Percentiles rank a stretch among this genome's conserved stretches.
These are phyloP conservation scores for Suillus occidentalis DNA, from an alignment of 768 basidiomycete genomes.

Conservation along the genomic window DNA sequence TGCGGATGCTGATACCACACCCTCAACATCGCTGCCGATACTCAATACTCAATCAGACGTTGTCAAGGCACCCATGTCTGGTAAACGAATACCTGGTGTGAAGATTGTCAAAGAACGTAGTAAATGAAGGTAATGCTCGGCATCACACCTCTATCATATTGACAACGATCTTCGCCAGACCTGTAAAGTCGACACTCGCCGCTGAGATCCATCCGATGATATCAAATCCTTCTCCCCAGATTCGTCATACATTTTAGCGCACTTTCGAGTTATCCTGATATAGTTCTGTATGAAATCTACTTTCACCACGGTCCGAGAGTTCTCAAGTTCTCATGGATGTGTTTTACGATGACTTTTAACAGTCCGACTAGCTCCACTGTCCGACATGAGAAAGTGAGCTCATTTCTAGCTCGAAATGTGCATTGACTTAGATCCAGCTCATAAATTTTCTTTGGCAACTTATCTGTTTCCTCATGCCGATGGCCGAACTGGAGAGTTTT, in stretches of 20 bases:
- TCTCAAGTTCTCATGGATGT: neutral
- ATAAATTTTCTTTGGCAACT: neutral
- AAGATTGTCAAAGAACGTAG: conserved; percentile 29
- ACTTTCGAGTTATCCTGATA: neutral
- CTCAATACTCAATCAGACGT: neutral
- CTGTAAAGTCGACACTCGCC: neutral
- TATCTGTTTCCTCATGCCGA: neutral
- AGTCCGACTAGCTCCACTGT: neutral
- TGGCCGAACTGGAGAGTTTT: neutral
- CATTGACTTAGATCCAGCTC: neutral
- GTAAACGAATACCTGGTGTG: conserved; percentile 30
- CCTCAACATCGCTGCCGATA: neutral
- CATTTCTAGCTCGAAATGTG: neutral
- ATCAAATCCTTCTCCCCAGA: neutral
- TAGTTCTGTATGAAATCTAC: neutral
- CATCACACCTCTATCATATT: neutral
- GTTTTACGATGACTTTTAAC: neutral
- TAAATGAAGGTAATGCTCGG: conserved; percentile 15
- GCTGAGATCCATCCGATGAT: no score
- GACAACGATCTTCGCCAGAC: conserved; percentile 1
- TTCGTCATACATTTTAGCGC: neutral
- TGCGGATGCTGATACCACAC: neutral
- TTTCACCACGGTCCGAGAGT: neutral
- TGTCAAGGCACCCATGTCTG: neutral
- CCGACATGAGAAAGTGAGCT: conserved; percentile 1